Evolutionary conservation across 306 rosid species (phyloP), one percentile per base, ranked within the genome.

Genomic region (Benincasa hispida): DNA sequence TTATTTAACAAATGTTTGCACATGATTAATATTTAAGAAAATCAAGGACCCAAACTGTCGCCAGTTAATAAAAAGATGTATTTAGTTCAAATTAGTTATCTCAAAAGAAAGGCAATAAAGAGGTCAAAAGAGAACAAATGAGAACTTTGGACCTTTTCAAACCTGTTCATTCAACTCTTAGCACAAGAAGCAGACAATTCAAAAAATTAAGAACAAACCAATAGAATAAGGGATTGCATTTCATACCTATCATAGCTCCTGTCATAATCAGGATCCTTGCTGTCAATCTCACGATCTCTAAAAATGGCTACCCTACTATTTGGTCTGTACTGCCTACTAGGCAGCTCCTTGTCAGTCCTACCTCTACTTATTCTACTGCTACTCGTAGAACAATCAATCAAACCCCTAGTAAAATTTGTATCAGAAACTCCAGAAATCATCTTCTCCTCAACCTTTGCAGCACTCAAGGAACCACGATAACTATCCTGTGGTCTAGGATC

Each of bases 181-280:
- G 30, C 75, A 69, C 25, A 69, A 68, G 57, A 25, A 69, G 56
- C 51, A 12, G 24, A 42, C 35, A 45, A 24, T 11, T 42, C 3
- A 3, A 24, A n/a, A 35, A 37, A 68, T 14, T 8, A 17, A 27
- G 59, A 72, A 28, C 25, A 18, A 48, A 10, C 76, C 24, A 72
- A 25, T 39, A 25, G 9, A 28, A 72, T 14, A 72, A 72, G 17
- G 24, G 5, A 27, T 4, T 48, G 42, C 10, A 72, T 72, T 25
- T 18, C 72, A 59, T 82, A 94, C 98, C 98, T 88, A 32, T 92
- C 99, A 73, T 94, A 94, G 78, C 55, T 94, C 87, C 99, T 80
- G 85, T 94, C 91, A 80, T 89, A 94, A 85, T 94, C 99, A 55
- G 98, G 99, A 86, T 94, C 99, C 84, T 90, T 90, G 84, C 93